Evolutionary conservation across 352 stramenopile genomes (phyloP).

Genomic region (Phytophthora idaei): DNA sequence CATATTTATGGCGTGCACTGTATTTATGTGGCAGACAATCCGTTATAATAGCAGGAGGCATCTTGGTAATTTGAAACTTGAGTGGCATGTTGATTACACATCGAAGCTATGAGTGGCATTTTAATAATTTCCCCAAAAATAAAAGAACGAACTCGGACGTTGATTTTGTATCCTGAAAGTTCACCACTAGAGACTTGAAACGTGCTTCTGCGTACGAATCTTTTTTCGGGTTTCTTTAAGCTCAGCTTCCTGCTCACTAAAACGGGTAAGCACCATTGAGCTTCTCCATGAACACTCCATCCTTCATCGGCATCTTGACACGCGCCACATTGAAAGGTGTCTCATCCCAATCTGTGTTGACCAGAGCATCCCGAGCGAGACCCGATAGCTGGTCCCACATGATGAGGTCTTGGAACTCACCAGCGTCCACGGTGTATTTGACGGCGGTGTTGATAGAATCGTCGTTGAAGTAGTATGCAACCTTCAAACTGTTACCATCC

Average conservation of each 20-base stretch:
- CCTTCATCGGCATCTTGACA: slow-evolving; percentile 38
- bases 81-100: no score
- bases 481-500: slow-evolving; percentile 28
- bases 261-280: slow-evolving; percentile 19
- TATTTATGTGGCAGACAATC: no score
- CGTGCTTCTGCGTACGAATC: no score
- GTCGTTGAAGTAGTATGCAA: slow-evolving; percentile 39
- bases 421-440: slow-evolving; percentile 25
- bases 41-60: no score
- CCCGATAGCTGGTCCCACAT: slow-evolving; percentile 34
- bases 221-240: no score
- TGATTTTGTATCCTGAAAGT: no score
- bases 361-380: slow-evolving; percentile 22
- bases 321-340: slow-evolving; percentile 20
- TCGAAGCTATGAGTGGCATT: no score
- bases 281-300: slow-evolving; percentile 37
- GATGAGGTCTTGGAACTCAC: slow-evolving; percentile 21
- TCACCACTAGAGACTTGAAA: no score
- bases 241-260: neutral
- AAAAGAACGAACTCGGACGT: no score
- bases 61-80: no score
- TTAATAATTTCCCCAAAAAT: no score
- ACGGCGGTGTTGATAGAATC: slow-evolving; percentile 18
- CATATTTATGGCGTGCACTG: no score
- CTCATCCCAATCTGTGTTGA: slow-evolving; percentile 32